These are phyloP conservation scores for Cordyceps javanica DNA, from an alignment of 2,329 filamentous ascomycete species.

Conservation along the genomic window DNA sequence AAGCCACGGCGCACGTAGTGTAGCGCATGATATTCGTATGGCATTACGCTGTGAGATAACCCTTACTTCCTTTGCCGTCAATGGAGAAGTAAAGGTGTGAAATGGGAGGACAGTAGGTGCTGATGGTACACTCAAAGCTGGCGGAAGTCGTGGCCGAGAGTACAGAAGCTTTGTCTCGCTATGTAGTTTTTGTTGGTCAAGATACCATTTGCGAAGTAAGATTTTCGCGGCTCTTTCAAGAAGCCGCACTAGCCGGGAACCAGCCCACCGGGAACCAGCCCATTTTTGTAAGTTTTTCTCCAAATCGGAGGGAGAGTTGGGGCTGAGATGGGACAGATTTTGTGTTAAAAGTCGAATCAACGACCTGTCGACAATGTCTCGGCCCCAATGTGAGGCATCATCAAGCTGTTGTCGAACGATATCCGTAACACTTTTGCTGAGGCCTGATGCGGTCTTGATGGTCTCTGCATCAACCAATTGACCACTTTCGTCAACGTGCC, in stretches of 20 bases:
- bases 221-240: constrained; percentile 77
- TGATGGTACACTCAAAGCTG: constrained; percentile 67
- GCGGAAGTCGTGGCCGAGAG: constrained; percentile 65
- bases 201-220: constrained; percentile 81
- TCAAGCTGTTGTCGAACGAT: constrained; percentile 83
- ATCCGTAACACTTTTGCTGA: constrained; percentile 84
- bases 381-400: constrained; percentile 83
- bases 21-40: constrained; percentile 85
- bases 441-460: constrained; percentile 60
- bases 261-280: constrained; percentile 78
- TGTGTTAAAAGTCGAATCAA: constrained; percentile 44
- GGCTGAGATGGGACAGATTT: constrained; percentile 38
- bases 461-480: constrained; percentile 70
- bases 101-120: constrained; percentile 95
- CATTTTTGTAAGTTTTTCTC: constrained; percentile 46
- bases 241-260: constrained; percentile 74
- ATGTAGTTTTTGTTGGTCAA: constrained; percentile 64
- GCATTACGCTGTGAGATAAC: constrained; percentile 94
- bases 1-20: constrained; percentile 81
- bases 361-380: constrained; percentile 56
- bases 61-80: constrained; percentile 86
- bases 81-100: constrained; percentile 92
- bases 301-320: constrained; percentile 30
- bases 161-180: constrained; percentile 54
- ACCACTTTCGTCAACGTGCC: constrained; percentile 84